These are phyloP conservation scores for Penicillium sp. DNA, from an alignment of 2,329 filamentous ascomycete species.

Conservation along the genomic window DNA sequence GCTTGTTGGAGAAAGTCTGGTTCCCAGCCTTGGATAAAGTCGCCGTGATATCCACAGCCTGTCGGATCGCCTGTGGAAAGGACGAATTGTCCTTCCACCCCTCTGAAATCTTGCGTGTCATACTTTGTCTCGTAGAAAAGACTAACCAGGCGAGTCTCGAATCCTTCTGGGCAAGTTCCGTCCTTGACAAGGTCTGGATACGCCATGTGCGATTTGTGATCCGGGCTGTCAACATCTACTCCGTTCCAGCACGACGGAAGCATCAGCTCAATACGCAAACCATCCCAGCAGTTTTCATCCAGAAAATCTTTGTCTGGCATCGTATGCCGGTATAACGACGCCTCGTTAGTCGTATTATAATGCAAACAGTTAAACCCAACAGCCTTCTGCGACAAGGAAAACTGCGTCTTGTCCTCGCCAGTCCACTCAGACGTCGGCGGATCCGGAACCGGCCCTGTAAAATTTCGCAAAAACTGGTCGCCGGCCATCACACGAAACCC, in stretches of 20 bases:
- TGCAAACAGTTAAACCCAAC: conserved; percentile 94
- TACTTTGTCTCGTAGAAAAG: conserved; percentile 86
- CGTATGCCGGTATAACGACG: conserved; percentile 74
- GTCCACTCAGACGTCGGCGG: conserved; percentile 69
- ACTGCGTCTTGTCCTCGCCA: conserved; percentile 62
- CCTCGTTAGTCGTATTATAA: conserved; percentile 64
- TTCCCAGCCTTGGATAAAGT: conserved; percentile 80
- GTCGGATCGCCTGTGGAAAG: conserved; percentile 74
- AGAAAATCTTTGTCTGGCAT: conserved; percentile 75
- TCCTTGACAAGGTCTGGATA: conserved; percentile 75
- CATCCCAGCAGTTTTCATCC: conserved; percentile 76
- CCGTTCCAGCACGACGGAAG: conserved; percentile 91
- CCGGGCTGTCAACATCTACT: conserved; percentile 50
- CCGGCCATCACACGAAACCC: conserved; percentile 82
- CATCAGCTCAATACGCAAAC: conserved; percentile 76
- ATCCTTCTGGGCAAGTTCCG: conserved; percentile 69
- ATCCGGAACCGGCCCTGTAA: conserved; percentile 64
- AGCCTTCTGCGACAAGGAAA: conserved; percentile 70
- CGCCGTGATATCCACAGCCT: conserved; percentile 71
- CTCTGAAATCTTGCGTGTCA: conserved; percentile 63
- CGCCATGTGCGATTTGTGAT: conserved; percentile 65
- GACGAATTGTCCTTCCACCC: conserved; percentile 65
- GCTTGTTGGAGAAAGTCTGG: conserved; percentile 64
- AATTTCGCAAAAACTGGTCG: conserved; percentile 63
- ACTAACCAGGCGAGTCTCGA: conserved; percentile 64